These are phyloP conservation scores for Magnusiomyces tetraspermus DNA, from an alignment of 1,139 yeast species.

Conservation along the genomic window DNA sequence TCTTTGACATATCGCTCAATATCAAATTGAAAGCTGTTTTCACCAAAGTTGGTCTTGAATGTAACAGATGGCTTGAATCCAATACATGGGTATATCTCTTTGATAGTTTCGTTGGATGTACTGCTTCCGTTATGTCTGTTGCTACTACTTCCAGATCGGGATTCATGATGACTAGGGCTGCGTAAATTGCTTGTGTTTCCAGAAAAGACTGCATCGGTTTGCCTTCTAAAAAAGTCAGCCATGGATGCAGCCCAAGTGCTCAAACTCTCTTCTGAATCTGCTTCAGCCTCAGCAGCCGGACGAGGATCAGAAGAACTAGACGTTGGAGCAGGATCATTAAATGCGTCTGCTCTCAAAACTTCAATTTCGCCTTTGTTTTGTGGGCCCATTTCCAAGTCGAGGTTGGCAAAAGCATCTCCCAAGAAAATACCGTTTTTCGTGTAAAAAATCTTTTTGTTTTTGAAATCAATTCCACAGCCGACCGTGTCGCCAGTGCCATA, in stretches of 20 bases:
- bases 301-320: not conserved
- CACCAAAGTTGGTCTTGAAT: constrained; percentile 65
- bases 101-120: constrained; percentile 12
- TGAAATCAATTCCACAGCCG: constrained; percentile 78
- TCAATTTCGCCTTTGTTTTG: not conserved
- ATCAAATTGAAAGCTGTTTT: constrained; percentile 56
- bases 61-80: constrained; percentile 40
- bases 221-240: not conserved
- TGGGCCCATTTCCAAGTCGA: constrained; percentile 16
- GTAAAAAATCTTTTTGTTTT: constrained; percentile 53
- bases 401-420: constrained; percentile 44
- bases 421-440: constrained; percentile 71
- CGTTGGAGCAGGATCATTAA: not conserved
- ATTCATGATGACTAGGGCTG: not conserved
- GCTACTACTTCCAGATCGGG: not conserved
- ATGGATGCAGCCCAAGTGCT: not conserved
- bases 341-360: not conserved
- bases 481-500: constrained; percentile 54
- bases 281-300: not conserved
- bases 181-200: not conserved
- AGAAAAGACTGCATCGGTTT: not conserved
- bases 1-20: constrained; percentile 54
- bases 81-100: constrained; percentile 40
- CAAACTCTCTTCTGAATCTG: not conserved
- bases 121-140: not conserved